phyloP scores from a whole-genome alignment of 225 moss, liverwort and hornwort genomes.

The Ulota crispa region DNA sequence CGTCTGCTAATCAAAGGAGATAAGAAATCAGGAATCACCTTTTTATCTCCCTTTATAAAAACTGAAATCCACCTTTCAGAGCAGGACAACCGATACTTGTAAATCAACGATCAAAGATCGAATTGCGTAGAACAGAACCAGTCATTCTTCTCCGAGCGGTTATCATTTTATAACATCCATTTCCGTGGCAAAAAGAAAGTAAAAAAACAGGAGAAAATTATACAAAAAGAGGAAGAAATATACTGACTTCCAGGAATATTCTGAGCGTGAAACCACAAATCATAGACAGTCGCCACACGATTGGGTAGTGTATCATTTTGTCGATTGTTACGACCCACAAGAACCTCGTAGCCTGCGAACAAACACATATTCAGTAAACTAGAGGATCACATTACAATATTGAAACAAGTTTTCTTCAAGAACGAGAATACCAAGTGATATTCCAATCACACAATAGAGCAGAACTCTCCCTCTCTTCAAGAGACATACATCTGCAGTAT shows the following conservation, averaged over 20 bases:
- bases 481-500: background rate
- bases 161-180: background rate
- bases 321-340: constrained; percentile 55
- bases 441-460: background rate
- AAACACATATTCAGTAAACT: background rate
- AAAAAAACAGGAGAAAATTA: background rate
- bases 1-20: constrained; percentile 28
- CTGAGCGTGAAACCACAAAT: constrained; percentile 65
- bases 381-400: background rate
- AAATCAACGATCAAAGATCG: background rate
- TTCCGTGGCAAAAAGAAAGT: background rate
- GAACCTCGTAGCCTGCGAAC: constrained; percentile 51
- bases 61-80: constrained; percentile 2
- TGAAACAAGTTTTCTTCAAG: background rate
- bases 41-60: background rate
- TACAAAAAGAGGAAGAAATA: constrained; percentile 9
- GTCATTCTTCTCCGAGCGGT: background rate
- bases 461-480: background rate
- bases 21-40: constrained; percentile 9
- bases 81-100: background rate
- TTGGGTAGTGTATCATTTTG: constrained; percentile 55
- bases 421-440: background rate
- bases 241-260: constrained; percentile 64
- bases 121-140: background rate
- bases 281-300: constrained; percentile 55